Evolutionary conservation across 345 rosid genomes (phyloP).

Genomic region (Lepidium aucheri): DNA sequence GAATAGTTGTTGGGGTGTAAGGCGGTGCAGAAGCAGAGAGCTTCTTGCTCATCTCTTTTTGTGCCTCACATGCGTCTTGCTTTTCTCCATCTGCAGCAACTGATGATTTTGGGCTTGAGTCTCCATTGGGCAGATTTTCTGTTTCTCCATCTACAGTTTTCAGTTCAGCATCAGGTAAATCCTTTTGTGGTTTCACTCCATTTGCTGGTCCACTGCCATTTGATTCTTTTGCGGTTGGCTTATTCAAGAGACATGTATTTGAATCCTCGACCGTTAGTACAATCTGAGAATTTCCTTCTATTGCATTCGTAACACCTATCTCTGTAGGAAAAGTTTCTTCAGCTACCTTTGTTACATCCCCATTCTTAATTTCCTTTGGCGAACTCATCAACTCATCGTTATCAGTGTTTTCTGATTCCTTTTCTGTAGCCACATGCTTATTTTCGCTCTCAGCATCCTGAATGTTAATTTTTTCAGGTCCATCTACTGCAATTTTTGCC

Average conservation of each 20-base stretch:
- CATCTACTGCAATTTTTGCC: constrained; percentile 19
- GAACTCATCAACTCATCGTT: constrained; percentile 22
- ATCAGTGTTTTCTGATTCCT: constrained; percentile 20
- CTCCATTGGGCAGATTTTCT: constrained; percentile 31
- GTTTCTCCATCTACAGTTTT: constrained; percentile 29
- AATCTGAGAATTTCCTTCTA: constrained; percentile 28
- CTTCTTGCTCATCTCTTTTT: constrained; percentile 72
- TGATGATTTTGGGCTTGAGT: constrained; percentile 24
- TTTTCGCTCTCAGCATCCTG: constrained; percentile 29
- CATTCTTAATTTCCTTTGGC: constrained; percentile 19
- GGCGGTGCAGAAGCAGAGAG: constrained; percentile 98
- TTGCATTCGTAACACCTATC: constrained; percentile 15
- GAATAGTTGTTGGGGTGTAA: constrained; percentile 70
- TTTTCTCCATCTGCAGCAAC: constrained; percentile 46
- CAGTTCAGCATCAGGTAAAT: constrained; percentile 27
- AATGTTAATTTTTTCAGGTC: constrained; percentile 28
- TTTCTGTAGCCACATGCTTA: constrained; percentile 21
- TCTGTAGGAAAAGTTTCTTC: constrained; percentile 25
- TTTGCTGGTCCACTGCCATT: constrained; percentile 25
- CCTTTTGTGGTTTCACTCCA: constrained; percentile 25
- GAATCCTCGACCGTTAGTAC: constrained; percentile 19
- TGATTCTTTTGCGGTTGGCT: constrained; percentile 23
- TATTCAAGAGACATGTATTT: constrained; percentile 19
- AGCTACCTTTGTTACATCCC: constrained; percentile 15
- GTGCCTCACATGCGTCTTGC: constrained; percentile 53